These are phyloP conservation scores for Dimocarpus longan DNA, from an alignment of 345 rosid species.

Conservation along the genomic window DNA sequence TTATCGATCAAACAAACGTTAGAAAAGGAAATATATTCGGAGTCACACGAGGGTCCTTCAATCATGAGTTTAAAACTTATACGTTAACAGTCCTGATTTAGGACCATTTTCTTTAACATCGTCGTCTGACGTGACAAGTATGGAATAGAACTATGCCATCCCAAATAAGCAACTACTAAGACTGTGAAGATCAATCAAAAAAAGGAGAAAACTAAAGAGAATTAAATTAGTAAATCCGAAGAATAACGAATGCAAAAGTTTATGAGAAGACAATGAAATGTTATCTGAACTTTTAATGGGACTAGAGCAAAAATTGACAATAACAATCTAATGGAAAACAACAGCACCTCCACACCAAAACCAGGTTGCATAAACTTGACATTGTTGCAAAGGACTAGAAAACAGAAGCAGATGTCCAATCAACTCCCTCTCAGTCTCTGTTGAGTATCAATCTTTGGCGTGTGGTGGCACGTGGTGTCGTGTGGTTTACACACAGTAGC, in stretches of 20 bases:
- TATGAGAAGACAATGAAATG: no score
- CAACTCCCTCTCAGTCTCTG: background rate
- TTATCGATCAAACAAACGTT: no score
- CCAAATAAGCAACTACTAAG: background rate
- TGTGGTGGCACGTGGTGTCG: slow-evolving; percentile 16
- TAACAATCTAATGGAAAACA: background rate
- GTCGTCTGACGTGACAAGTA: background rate
- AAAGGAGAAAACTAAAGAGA: background rate
- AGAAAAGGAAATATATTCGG: background rate
- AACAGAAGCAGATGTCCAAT: background rate
- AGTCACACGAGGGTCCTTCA: background rate
- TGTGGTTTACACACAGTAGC: slow-evolving; percentile 17
- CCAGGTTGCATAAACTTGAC: background rate
- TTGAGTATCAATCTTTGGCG: no score
- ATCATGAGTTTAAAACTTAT: background rate
- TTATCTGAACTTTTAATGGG: background rate
- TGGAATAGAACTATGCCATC: background rate
- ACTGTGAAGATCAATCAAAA: no score
- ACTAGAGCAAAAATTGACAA: background rate
- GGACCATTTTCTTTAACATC: background rate
- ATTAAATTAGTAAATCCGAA: background rate
- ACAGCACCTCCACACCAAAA: no score
- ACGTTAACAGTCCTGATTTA: background rate
- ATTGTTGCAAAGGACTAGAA: background rate
- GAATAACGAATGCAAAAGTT: background rate